Conservation (phyloP, 2,329 filamentous ascomycete species). For the Aureobasidium sp. region DNA sequence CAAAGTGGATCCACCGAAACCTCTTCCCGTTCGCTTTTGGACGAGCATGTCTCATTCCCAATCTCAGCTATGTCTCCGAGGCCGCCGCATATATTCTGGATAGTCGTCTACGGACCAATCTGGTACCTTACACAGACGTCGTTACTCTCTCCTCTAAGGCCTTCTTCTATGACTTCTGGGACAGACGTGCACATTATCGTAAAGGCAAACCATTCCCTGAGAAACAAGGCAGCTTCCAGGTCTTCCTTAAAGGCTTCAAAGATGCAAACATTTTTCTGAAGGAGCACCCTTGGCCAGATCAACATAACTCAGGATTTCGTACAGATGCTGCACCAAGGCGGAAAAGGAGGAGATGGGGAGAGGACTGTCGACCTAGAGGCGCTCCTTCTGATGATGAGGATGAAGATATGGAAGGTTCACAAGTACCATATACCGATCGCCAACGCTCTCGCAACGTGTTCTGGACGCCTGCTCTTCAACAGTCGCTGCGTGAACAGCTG, state of each 20-base stretch:
- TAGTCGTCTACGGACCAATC: constrained; percentile 75
- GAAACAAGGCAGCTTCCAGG: constrained; percentile 93
- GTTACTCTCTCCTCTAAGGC: constrained; percentile 94
- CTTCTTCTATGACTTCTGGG: constrained; percentile 98
- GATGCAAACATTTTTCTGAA: constrained; percentile 93
- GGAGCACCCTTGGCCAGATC: constrained; percentile 95
- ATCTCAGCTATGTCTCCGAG: constrained; percentile 95
- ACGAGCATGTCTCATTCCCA: constrained; percentile 89
- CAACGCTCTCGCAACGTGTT: constrained; percentile 48
- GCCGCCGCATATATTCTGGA: constrained; percentile 95
- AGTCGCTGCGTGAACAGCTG: constrained; percentile 87
- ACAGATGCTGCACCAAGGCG: constrained; percentile 58
- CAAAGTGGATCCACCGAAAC: constrained; percentile 98
- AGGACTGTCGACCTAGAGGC: constrained; percentile 64
- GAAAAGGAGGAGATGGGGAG: constrained; percentile 63
- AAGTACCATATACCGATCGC: constrained; percentile 16
- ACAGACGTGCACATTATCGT: constrained; percentile 76
- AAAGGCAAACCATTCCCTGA: constrained; percentile 79
- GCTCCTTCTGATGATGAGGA: constrained; percentile 48
- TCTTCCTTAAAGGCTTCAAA: constrained; percentile 94
- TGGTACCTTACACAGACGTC: constrained; percentile 95
- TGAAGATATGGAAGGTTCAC: constrained; percentile 22
- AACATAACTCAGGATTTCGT: constrained; percentile 62
- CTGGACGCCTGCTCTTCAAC: constrained; percentile 84
- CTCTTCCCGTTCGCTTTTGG: constrained; percentile 97